Base-by-base conservation (phyloP, 805 yeast genomes). In the Candida ortonii region DNA sequence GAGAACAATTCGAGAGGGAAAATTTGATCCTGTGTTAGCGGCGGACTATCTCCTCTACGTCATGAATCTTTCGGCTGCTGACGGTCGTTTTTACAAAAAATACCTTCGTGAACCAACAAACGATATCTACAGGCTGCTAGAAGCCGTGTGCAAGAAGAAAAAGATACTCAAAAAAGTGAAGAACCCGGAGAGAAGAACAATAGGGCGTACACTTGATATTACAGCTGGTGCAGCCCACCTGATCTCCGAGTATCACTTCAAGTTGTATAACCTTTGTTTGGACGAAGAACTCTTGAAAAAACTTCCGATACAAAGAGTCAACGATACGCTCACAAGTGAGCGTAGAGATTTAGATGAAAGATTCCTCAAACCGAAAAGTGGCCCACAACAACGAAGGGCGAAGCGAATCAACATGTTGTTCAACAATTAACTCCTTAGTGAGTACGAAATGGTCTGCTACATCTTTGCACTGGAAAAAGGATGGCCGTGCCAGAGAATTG, bases 21-120 rank as follows among this genome's bases (percentile, higher is more conserved):
- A 73, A n/a, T 72, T 87, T 11, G 97, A 89, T 53, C 95, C 95
- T 0, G 78, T 83, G 3, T 72, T 86, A 20, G 84, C 82, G 34
- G 95, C 95, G 1, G 97, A 90, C 55, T 90, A 83, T 55, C 61
- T 90, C 22, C 65, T 90, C 18, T 93, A 68, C 50, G 61, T 83
- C 15, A 62, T 89, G 61, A 90, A 93, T 52, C 55, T 79, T 12
- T 82, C 76, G 42, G 75, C 72, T 38, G 65, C 69, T 2, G 47
- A 58, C 4, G 78, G 78, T 2, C 38, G 46, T 8, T 53, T 60
- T 7, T 78, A 78, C 47, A 42, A 48, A 1, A 65, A 69, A 32
- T 80, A 67, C 48, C 56, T 76, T 44, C 46, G 62, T 7, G 61
- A 65, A 20, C 95, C 95, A 1, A 85, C 95, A 0, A 88, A 88